Evolutionary conservation across 257 asterid species (phyloP), one percentile per base, ranked within the genome.

Genomic region (Nicotiana paniculata): DNA sequence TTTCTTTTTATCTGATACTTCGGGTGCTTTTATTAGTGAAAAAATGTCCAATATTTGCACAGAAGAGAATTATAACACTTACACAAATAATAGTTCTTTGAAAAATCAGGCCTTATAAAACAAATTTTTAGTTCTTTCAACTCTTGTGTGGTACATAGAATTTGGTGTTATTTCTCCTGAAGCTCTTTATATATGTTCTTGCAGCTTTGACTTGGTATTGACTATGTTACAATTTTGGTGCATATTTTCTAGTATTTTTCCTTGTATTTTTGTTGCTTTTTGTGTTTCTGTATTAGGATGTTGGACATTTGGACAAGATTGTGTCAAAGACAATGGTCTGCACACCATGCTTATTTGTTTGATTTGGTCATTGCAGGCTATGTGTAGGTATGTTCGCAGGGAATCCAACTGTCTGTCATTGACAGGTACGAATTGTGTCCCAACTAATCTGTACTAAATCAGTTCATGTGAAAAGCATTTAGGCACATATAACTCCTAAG

Each of bases 301-400:
- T 53, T 11, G 58, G 18, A 15, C 18, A 53, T 53, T 53, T 53
- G 58, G 18, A 53, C 58, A 18, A 53, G 2, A 53, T 53, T 53
- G 58, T 12, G 18, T 53, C 17, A 53, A 53, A 53, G 58, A 1
- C 58, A 2, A 53, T 13, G 15, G 15, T 53, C 58, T 12, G 6
- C 6, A 15, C 17, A 15, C 58, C 58, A 12, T 53, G 18, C 58
- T 53, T 53, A 53, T 53, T 53, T 53, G 58, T 53, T 53, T 9
- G 51, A 43, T 43, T 43, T 9, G 0, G 58, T 53, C 18, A 53
- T 81, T 84, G 67, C 81, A 93, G 97, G 97, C 95, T 54, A 89
- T 92, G 92, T 84, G 96, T 24, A 91, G 97, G 88, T 93, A 94
- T 88, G 86, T 91, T 74, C 95, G 90, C 2, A 89, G 90, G 74